Evolutionary conservation across 1,284 basidiomycete genomes (phyloP), one percentile per base, ranked within the genome.

Genomic region (Pseudozyma thailandica): DNA sequence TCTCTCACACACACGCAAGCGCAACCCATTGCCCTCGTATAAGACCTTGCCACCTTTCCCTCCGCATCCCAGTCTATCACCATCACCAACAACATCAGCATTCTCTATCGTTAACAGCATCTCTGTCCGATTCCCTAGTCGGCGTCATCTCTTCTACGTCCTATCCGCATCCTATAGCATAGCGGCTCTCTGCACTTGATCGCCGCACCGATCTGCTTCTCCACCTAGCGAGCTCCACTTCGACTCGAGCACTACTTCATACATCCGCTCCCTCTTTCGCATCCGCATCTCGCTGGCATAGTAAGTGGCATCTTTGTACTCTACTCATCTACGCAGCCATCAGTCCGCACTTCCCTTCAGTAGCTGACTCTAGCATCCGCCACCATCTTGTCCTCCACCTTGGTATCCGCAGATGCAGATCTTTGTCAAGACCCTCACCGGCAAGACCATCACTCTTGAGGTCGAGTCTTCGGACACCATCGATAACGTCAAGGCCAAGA

Each of bases 401-500:
- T 21, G 13, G 18, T n/a, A 39, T 27, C 6, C 21, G 8, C 57
- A 68, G 60, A 72, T 76, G 72, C 73, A 73, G 66, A 70, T 70
- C 46, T 74, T 73, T 42, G 72, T 77, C 38, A 74, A 72, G 63
- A 72, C 74, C 27, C 69, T 72, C 39, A 77, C 76, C 23, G 76
- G 74, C 60, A 77, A 78, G 64, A 80, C 78, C 90, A 8, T 89
- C 85, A 21, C 79, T 35, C 74, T 81, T 43, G 78, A 80, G 68
- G 78, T 81, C 49, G 79, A 80, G 69, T 79, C 78, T 5, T 69
- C 57, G 25, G 87, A 88, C 85, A 87, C 87, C 65, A 88, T 88
- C 84, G 87, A 88, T 85, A 87, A 87, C 78, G 87, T 87, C 84
- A 87, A 87, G 84, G 84, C 86, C 47, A 77, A 80, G 73, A 77